Evolutionary conservation across 371 early-diverging fungal genomes (phyloP).

Genomic region (Syncephalastrum monosporum): DNA sequence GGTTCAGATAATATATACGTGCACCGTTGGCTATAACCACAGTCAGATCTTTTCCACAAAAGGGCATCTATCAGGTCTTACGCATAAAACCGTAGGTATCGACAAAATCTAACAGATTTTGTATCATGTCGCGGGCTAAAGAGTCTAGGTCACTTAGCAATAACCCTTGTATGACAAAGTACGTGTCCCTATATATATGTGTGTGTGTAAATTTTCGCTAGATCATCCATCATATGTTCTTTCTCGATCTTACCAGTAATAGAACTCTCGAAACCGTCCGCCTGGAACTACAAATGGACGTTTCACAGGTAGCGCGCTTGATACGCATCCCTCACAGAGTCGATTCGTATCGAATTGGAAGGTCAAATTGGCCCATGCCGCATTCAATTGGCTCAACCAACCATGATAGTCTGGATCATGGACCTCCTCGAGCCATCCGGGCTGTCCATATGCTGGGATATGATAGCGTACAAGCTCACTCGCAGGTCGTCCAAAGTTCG

Average conservation of each 20-base stretch:
- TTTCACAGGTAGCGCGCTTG: conserved; percentile 51
- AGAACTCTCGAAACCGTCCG: conserved; percentile 85
- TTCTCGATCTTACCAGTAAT: conserved; percentile 70
- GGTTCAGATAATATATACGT: conserved; percentile 82
- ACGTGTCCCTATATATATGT: conserved; percentile 60
- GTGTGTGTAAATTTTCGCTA: too few species aligned
- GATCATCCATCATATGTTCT: too few species aligned
- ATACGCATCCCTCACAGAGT: conserved; percentile 53
- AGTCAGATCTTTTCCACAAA: neutral
- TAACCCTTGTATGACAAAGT: conserved; percentile 82
- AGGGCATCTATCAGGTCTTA: conserved; percentile 21
- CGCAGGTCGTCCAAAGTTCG: conserved; percentile 48
- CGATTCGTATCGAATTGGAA: conserved; percentile 42
- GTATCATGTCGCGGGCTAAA: conserved; percentile 60
- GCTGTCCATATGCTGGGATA: too few species aligned
- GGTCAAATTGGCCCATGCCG: conserved; percentile 61
- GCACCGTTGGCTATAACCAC: conserved; percentile 71
- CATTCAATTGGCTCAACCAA: conserved; percentile 50
- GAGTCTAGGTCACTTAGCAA: conserved; percentile 62
- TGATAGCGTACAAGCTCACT: conserved; percentile 8
- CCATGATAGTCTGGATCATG: conserved; percentile 44
- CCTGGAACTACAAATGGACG: conserved; percentile 86
- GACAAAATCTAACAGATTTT: conserved; percentile 71
- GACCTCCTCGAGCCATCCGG: conserved; percentile 35
- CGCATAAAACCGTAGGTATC: conserved; percentile 78